Percentiles rank a stretch among this genome's conserved stretches.
Conservation (phyloP, 768 basidiomycete species). For the Mycena leptocephala region DNA sequence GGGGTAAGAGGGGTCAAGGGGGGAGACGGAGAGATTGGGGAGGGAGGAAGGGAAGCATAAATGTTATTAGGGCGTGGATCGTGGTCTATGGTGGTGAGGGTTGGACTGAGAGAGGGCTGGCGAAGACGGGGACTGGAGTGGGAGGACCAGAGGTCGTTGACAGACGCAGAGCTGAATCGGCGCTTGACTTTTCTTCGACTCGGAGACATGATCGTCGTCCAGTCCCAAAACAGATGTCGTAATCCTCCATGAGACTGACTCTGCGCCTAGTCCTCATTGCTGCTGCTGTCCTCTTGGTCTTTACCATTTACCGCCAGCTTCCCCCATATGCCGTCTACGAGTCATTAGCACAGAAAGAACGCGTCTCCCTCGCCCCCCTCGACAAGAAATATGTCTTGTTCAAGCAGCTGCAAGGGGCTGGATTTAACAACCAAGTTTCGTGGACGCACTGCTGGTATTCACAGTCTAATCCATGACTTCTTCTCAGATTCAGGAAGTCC, state of each 20-base stretch:
- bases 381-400: conserved; percentile 59
- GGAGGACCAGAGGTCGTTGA: conserved; percentile 19
- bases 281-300: conserved; percentile 34
- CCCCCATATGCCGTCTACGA: conserved; percentile 58
- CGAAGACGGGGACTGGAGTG: conserved; percentile 12
- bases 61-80: conserved; percentile 62
- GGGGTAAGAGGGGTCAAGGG: conserved; percentile 53
- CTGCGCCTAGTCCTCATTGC: conserved; percentile 37
- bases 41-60: conserved; percentile 84
- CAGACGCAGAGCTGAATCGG: conserved; percentile 33
- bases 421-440: conserved; percentile 64
- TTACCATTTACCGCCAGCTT: conserved; percentile 52
- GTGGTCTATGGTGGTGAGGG: conserved; percentile 23
- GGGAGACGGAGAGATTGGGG: conserved; percentile 73
- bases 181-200: conserved; percentile 24
- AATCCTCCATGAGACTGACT: neutral
- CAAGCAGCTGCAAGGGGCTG: conserved; percentile 63
- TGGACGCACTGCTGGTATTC: conserved; percentile 5
- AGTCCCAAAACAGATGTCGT: neutral
- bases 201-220: neutral
- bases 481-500: conserved; percentile 61
- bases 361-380: conserved; percentile 47
- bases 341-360: conserved; percentile 48
- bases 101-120: conserved; percentile 27
- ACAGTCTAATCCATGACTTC: conserved; percentile 8